phyloP scores from a whole-genome alignment of 768 basidiomycete species.

The Pulveroboletus frians region DNA sequence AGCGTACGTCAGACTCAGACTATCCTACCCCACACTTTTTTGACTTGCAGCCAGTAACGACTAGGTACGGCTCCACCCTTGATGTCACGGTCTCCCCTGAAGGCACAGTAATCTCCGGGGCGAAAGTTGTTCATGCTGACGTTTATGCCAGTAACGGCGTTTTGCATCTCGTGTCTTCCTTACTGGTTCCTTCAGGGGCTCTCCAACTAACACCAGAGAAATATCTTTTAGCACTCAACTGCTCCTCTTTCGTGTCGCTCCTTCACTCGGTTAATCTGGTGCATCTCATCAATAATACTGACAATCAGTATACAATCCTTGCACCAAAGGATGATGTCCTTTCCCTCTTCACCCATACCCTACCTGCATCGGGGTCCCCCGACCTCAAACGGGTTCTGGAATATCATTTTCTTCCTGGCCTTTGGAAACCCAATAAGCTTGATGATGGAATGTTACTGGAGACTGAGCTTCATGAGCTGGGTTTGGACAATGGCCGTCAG shows the following conservation, averaged over 20 bases:
- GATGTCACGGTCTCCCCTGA: conserved; percentile 52
- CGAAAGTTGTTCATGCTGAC: conserved; percentile 67
- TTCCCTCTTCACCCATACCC: conserved; percentile 43
- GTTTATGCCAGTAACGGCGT: conserved; percentile 95
- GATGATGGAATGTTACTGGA: conserved; percentile 70
- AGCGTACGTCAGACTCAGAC: conserved; percentile 41
- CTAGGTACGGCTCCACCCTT: conserved; percentile 61
- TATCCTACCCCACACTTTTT: conserved; percentile 1
- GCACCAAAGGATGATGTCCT: conserved; percentile 88
- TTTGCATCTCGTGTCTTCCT: conserved; percentile 78
- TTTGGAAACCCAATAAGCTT: conserved; percentile 66
- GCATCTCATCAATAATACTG: conserved; percentile 63
- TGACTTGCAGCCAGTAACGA: conserved; percentile 50
- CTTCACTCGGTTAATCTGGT: conserved; percentile 79
- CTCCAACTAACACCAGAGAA: conserved; percentile 90
- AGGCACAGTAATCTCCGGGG: conserved; percentile 51
- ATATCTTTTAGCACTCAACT: conserved; percentile 87
- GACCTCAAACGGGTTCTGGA: conserved; percentile 70
- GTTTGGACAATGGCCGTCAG: conserved; percentile 64
- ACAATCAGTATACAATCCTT: conserved; percentile 77
- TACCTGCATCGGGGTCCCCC: conserved; percentile 60
- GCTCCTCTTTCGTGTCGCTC: conserved; percentile 84
- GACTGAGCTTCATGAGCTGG: conserved; percentile 70
- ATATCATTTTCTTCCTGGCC: conserved; percentile 91
- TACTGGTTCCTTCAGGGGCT: conserved; percentile 72